phyloP scores from a whole-genome alignment of 1,284 basidiomycete species.

The Pholiota adiposa region DNA sequence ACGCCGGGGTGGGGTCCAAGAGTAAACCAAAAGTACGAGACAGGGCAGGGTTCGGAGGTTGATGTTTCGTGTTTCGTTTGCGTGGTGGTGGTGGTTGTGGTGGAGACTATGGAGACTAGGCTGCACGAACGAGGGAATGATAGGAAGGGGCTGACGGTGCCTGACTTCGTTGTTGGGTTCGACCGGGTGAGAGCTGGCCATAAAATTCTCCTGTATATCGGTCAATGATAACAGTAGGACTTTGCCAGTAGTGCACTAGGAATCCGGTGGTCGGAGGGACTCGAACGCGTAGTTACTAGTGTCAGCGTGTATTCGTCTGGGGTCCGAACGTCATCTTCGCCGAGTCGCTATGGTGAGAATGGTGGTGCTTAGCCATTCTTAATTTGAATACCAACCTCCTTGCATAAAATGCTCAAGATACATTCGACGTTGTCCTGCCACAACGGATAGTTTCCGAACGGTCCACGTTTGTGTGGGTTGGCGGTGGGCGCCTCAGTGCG shows the following conservation, averaged over 20 bases:
- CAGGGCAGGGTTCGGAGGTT: no score
- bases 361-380: conserved; percentile 1
- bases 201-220: background rate
- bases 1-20: no score
- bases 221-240: conserved; percentile 4
- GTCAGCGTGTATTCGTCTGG: conserved; percentile 9
- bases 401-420: conserved; percentile 5
- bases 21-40: no score
- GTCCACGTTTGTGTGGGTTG: background rate
- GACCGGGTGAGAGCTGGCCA: conserved; percentile 1
- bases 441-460: background rate
- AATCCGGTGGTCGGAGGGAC: conserved; percentile 8
- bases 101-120: no score
- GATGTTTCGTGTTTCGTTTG: no score
- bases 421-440: conserved; percentile 9
- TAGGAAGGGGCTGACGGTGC: no score
- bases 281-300: background rate
- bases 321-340: background rate
- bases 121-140: no score
- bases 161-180: no score
- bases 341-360: conserved; percentile 5
- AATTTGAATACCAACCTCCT: conserved; percentile 4
- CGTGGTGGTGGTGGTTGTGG: no score
- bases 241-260: conserved; percentile 7
- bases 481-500: background rate